Evolutionary conservation across 1,139 yeast genomes (phyloP).

Genomic region (Sugiyamaella xylanicola): DNA sequence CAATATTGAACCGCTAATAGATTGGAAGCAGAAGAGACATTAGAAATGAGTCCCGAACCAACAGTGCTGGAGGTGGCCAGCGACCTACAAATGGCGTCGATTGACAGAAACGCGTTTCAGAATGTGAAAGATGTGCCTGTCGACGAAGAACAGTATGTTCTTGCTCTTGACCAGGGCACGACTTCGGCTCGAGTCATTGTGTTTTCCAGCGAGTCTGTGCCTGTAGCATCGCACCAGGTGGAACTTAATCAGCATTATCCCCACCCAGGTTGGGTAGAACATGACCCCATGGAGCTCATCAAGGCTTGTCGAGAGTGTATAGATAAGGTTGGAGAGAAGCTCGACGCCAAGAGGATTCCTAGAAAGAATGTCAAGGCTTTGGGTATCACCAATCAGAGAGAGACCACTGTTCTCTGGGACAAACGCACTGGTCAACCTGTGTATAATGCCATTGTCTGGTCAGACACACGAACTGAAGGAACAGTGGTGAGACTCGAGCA

Average conservation of each 20-base stretch:
- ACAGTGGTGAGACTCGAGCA: slow-evolving; percentile 61
- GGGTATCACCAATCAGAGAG: slow-evolving; percentile 95
- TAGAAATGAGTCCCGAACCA: not conserved
- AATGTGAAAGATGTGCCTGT: not conserved
- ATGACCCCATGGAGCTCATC: slow-evolving; percentile 83
- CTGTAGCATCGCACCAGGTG: slow-evolving; percentile 84
- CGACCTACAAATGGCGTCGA: slow-evolving; percentile 1
- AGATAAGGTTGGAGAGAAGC: slow-evolving; percentile 40
- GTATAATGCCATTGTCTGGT: slow-evolving; percentile 92
- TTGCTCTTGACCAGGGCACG: slow-evolving; percentile 86
- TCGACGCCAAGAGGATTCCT: slow-evolving; percentile 38
- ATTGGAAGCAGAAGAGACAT: too few relatives aligned
- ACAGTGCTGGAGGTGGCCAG: slow-evolving; percentile 4
- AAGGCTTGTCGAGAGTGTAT: slow-evolving; percentile 60
- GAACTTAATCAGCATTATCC: slow-evolving; percentile 55
- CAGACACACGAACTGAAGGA: slow-evolving; percentile 83
- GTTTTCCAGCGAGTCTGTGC: slow-evolving; percentile 71
- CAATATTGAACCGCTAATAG: too few relatives aligned
- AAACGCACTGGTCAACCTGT: slow-evolving; percentile 80
- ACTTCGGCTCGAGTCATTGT: slow-evolving; percentile 91
- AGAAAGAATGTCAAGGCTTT: slow-evolving; percentile 47
- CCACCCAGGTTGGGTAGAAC: slow-evolving; percentile 77
- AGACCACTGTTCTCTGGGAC: slow-evolving; percentile 91
- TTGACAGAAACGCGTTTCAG: slow-evolving; percentile 3
- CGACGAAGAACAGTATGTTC: slow-evolving; percentile 33